Evolutionary conservation across 257 asterid genomes (phyloP), one percentile per base, ranked within the genome.

Genomic region (Penstemon barbatus): DNA sequence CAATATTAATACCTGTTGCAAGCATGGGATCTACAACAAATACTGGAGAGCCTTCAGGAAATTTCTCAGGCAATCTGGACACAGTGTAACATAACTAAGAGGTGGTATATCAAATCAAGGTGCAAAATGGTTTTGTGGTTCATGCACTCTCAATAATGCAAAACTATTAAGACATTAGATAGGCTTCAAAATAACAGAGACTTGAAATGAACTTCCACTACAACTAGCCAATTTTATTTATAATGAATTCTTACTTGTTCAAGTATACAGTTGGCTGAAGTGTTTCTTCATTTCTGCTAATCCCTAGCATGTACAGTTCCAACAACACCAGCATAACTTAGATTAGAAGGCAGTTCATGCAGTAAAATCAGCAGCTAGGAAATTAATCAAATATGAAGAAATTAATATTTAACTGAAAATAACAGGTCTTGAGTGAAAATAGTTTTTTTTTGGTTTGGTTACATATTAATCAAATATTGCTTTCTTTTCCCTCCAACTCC

Each of bases 1-100:
- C 36, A 57, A 40, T 18, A 52, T 61, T 53, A 48, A 12, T 78
- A 93, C 99, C 99, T 79, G 99, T 94, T 74, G 97, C 99, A 18
- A 94, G 93, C 99, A 94, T 94, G 71, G 99, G 99, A 79, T 94
- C 99, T 4, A 94, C 81, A 40, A 94, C 84, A 60, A 94, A 81
- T 41, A 91, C 96, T 73, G 85, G 85, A 66, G 97, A 83, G 72
- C 90, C 95, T 81, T 84, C 95, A 12, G 96, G 87, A 79, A 94
- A 89, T 74, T 80, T 86, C 69, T 87, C 82, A 15, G 99, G 99
- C 82, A 94, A 87, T 88, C 99, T 94, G 77, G 56, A 33, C 43
- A 55, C 51, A 18, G 38, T 13, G 55, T 15, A 48, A 42, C 71
- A 49, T 51, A 61, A 55, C 25, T 65, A 69, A 42, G 7, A 55